Percentiles rank a stretch among this genome's conserved stretches.
phyloP scores from a whole-genome alignment of 495 filamentous ascomycete species.

The Tuber umbilicatum region DNA sequence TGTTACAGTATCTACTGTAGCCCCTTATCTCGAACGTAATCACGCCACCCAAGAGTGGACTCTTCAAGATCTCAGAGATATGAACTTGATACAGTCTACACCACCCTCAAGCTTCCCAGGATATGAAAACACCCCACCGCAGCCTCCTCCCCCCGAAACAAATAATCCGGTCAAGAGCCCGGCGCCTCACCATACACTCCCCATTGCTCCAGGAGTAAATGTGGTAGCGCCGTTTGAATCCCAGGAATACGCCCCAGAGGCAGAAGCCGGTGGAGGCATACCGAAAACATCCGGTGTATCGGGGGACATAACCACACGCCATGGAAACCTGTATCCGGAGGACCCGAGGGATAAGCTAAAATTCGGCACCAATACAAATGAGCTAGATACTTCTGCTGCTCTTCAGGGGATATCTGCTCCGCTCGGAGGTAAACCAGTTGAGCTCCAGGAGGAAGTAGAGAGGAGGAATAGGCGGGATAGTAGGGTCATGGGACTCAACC shows the following conservation, averaged over 20 bases:
- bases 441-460: slow-evolving; percentile 32
- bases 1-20: not conserved
- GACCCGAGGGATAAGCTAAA: not conserved
- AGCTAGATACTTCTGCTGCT: slow-evolving; percentile 7
- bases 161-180: slow-evolving; percentile 4
- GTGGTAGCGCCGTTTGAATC: slow-evolving; percentile 18
- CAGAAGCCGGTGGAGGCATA: not conserved
- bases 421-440: slow-evolving; percentile 27
- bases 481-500: slow-evolving; percentile 31
- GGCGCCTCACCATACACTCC: slow-evolving; percentile 10
- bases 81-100: slow-evolving; percentile 18
- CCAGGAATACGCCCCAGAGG: slow-evolving; percentile 7
- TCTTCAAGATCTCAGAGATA: slow-evolving; percentile 6
- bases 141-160: not conserved
- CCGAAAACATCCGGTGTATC: not conserved
- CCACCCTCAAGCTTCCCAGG: slow-evolving; percentile 9
- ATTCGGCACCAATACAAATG: not conserved
- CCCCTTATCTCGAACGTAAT: slow-evolving; percentile 19
- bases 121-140: slow-evolving; percentile 16
- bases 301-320: not conserved
- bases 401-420: slow-evolving; percentile 3
- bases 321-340: not conserved
- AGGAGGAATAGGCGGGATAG: slow-evolving; percentile 36
- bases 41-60: slow-evolving; percentile 11
- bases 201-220: slow-evolving; percentile 7